Percentiles rank a stretch among this genome's conserved stretches.
phyloP scores from a whole-genome alignment of 2,329 filamentous ascomycete genomes.

The Chaetomiaceae sp. region DNA sequence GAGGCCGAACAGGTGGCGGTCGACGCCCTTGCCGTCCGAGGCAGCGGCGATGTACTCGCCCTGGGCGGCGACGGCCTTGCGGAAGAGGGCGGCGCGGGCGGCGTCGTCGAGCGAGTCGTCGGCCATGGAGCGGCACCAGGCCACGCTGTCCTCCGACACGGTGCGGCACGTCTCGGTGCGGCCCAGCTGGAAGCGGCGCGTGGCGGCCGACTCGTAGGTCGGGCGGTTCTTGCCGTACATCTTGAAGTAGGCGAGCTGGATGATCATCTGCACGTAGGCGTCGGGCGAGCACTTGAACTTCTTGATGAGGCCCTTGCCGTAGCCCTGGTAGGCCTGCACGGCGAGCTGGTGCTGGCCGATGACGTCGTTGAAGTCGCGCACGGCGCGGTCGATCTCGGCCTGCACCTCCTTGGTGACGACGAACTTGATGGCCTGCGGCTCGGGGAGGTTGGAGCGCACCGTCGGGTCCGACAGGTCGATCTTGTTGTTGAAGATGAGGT shows the following conservation, averaged over 20 bases:
- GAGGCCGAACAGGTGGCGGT: slow-evolving; percentile 93
- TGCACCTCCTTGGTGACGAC: slow-evolving; percentile 68
- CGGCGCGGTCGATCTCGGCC: slow-evolving; percentile 72
- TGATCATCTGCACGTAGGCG: slow-evolving; percentile 97
- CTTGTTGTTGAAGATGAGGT: slow-evolving; percentile 89
- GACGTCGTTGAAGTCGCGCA: slow-evolving; percentile 71
- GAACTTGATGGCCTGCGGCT: slow-evolving; percentile 74
- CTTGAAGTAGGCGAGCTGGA: slow-evolving; percentile 96
- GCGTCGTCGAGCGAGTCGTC: slow-evolving; percentile 60
- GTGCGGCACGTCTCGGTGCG: slow-evolving; percentile 93
- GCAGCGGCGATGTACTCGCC: slow-evolving; percentile 88
- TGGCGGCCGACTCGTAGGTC: slow-evolving; percentile 95
- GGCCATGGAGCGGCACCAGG: slow-evolving; percentile 85
- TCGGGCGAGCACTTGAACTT: slow-evolving; percentile 98
- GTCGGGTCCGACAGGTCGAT: slow-evolving; percentile 78
- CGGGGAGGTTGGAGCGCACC: slow-evolving; percentile 76
- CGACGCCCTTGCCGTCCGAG: slow-evolving; percentile 87
- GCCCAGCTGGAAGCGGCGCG: slow-evolving; percentile 90
- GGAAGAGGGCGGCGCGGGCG: slow-evolving; percentile 69
- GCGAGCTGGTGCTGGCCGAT: slow-evolving; percentile 86
- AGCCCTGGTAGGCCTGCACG: slow-evolving; percentile 93
- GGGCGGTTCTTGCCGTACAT: slow-evolving; percentile 98
- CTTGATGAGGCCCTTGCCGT: slow-evolving; percentile 98
- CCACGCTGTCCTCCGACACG: slow-evolving; percentile 85
- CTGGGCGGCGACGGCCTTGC: slow-evolving; percentile 74